phyloP scores from a whole-genome alignment of 129 eudicot genomes.

The Centella asiatica region DNA sequence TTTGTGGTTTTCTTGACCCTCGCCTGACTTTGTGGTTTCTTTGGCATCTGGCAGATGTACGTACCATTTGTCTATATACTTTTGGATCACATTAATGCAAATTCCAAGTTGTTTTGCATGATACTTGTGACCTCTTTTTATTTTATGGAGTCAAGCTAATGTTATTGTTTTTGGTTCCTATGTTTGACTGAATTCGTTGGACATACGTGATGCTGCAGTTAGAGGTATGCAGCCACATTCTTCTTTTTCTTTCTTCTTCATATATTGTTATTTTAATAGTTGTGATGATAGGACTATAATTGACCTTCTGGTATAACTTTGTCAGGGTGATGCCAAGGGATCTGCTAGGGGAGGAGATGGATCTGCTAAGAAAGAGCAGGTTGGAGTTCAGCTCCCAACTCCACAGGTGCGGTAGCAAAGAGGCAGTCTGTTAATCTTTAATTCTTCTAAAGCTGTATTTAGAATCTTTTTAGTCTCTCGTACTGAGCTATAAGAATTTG shows the following conservation, averaged over 20 bases:
- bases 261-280: not conserved
- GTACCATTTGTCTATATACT: not conserved
- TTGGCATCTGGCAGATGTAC: too few relatives aligned
- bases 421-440: not conserved
- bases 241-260: not conserved
- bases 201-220: constrained; percentile 33
- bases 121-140: not conserved
- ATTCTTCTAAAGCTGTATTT: not conserved
- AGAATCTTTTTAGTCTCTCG: constrained; percentile 4
- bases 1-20: not conserved
- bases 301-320: constrained; percentile 6
- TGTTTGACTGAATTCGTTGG: constrained; percentile 12
- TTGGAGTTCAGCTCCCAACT: constrained; percentile 56
- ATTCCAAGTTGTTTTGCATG: not conserved
- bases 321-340: constrained; percentile 86
- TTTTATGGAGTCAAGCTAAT: constrained; percentile 14
- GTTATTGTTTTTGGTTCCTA: constrained; percentile 5
- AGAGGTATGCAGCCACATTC: constrained; percentile 43
- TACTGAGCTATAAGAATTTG: not conserved
- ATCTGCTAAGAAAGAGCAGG: constrained; percentile 48
- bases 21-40: too few relatives aligned
- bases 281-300: not conserved
- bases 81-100: not conserved
- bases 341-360: constrained; percentile 76
- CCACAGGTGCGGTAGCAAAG: constrained; percentile 40